These are phyloP conservation scores for Loxodes magnus DNA, from an alignment of 73 alveolate species.

Conservation along the genomic window DNA sequence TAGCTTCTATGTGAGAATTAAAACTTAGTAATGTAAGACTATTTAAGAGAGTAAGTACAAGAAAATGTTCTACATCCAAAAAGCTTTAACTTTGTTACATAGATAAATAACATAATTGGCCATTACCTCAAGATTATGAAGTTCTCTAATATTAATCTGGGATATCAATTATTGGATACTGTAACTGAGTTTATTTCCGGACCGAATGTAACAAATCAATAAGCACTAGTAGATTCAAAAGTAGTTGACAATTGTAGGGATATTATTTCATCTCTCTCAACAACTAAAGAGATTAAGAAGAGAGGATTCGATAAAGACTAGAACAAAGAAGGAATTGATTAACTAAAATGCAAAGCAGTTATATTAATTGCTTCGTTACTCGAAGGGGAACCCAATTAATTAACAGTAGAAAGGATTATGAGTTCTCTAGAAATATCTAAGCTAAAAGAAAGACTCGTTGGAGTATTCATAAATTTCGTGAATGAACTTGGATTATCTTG, in stretches of 20 bases:
- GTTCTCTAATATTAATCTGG: too few species aligned
- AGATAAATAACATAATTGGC: constrained; percentile 30
- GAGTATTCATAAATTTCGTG: too few species aligned
- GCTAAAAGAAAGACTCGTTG: too few species aligned
- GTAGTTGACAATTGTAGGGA: constrained; percentile 46
- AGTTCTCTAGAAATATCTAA: too few species aligned
- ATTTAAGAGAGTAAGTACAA: constrained; percentile 50
- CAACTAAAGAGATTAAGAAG: constrained; percentile 11
- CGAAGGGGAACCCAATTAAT: too few species aligned
- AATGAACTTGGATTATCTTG: too few species aligned
- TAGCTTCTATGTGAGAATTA: constrained; percentile 68
- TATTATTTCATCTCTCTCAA: constrained; percentile 20
- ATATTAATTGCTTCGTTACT: too few species aligned
- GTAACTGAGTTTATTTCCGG: constrained; percentile 75
- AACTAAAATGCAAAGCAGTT: too few species aligned
- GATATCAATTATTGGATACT: constrained; percentile 53
- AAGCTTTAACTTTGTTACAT: constrained; percentile 34
- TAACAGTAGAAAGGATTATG: too few species aligned
- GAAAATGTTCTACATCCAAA: constrained; percentile 45
- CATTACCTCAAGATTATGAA: constrained; percentile 20
- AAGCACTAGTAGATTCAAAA: constrained; percentile 47
- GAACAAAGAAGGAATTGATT: too few species aligned
- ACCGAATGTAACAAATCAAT: constrained; percentile 67
- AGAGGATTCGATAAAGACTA: constrained; percentile 36
- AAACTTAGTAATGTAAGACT: constrained; percentile 39